Evolutionary conservation across 2,329 filamentous ascomycete genomes (phyloP).

Genomic region (Colletotrichum musae): DNA sequence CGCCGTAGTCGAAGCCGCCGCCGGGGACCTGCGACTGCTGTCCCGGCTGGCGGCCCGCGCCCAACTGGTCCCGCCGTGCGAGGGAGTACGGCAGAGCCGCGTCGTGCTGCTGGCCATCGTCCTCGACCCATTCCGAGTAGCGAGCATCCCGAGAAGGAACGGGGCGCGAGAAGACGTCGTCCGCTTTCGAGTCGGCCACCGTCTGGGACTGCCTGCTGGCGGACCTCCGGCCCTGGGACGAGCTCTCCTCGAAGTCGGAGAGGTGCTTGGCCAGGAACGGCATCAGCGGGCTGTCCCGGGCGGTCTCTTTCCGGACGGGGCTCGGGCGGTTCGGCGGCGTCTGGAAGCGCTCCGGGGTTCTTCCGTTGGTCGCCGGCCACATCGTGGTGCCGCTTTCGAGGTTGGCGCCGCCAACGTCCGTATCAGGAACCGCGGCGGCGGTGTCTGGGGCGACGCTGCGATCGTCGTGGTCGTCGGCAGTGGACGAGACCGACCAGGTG

Average conservation of each 20-base stretch:
- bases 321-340: background rate
- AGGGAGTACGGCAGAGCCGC: background rate
- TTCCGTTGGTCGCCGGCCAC: background rate
- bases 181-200: background rate
- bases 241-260: conserved; percentile 16
- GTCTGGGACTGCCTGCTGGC: background rate
- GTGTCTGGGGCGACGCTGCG: background rate
- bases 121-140: background rate
- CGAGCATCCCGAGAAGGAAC: background rate
- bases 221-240: background rate
- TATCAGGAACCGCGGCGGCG: background rate
- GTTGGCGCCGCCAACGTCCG: background rate
- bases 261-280: conserved; percentile 8
- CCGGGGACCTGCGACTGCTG: background rate
- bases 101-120: background rate
- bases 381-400: background rate
- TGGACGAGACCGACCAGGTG: background rate
- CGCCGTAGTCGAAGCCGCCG: background rate
- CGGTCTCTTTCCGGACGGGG: background rate
- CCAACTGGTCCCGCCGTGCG: background rate
- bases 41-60: background rate
- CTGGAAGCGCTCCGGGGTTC: background rate
- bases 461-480: background rate
- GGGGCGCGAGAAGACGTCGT: background rate
- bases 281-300: conserved; percentile 2